Percentiles rank a stretch among this genome's conserved stretches.
phyloP scores from a whole-genome alignment of 2,329 filamentous ascomycete genomes.

The Paecilomyces sp. region DNA sequence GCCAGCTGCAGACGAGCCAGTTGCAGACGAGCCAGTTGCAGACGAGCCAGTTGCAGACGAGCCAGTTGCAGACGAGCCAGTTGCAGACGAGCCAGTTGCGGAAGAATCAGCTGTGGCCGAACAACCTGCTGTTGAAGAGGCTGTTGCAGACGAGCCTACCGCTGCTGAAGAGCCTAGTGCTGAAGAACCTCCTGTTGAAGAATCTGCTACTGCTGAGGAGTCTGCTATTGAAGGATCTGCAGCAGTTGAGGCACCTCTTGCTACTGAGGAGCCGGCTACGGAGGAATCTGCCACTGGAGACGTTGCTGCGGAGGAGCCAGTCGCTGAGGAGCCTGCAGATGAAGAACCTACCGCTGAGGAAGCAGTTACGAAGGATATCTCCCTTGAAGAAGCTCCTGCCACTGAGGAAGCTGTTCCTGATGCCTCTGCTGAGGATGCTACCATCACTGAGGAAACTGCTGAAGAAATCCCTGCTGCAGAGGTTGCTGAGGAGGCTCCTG shows the following conservation, averaged over 20 bases:
- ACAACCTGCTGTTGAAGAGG: neutral
- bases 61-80: neutral
- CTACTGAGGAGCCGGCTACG: neutral
- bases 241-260: neutral
- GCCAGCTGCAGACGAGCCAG: too few species aligned
- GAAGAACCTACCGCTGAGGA: neutral
- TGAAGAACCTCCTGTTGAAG: neutral
- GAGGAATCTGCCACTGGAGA: neutral
- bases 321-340: neutral
- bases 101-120: constrained; percentile 1
- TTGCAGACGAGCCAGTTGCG: neutral
- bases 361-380: neutral
- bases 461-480: neutral
- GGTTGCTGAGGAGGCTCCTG: neutral
- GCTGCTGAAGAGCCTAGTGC: neutral
- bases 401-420: neutral
- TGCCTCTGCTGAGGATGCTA: neutral
- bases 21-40: neutral
- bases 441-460: neutral
- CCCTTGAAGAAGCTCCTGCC: neutral
- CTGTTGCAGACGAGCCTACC: neutral
- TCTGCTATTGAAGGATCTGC: neutral
- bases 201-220: neutral
- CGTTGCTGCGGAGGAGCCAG: neutral
- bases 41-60: neutral